phyloP scores from a whole-genome alignment of 371 early-diverging fungal genomes.

The Mortierella sp. region DNA sequence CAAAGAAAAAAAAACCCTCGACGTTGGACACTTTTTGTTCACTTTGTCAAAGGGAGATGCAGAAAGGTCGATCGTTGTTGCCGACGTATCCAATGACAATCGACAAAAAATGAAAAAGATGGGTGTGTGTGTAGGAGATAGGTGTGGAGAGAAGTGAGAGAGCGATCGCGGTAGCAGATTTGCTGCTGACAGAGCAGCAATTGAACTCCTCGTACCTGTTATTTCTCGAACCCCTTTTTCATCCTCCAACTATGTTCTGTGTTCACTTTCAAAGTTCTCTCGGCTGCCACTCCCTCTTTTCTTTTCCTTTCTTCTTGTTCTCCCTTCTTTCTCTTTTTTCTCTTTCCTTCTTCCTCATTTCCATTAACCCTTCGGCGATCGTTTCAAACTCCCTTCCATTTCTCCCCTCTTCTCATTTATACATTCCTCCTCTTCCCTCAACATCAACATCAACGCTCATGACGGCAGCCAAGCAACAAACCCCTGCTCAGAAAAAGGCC shows the following conservation, averaged over 20 bases:
- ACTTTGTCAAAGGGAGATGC: neutral
- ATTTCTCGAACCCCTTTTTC: neutral
- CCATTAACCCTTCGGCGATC: neutral
- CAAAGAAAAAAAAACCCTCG: neutral
- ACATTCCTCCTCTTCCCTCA: conserved; percentile 1
- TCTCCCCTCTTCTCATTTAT: neutral
- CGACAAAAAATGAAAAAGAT: neutral
- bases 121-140: neutral
- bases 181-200: neutral
- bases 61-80: no score
- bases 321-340: neutral
- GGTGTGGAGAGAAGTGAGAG: neutral
- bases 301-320: neutral
- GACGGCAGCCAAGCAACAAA: conserved; percentile 7
- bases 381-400: no score
- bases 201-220: neutral
- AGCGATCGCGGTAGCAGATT: neutral
- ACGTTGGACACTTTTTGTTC: neutral
- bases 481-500: conserved; percentile 21
- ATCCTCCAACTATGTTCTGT: neutral
- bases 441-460: neutral
- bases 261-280: conserved; percentile 14
- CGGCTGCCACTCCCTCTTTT: neutral
- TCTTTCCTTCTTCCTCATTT: neutral
- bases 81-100: no score